Conservation (phyloP, 495 filamentous ascomycete species). For the Saxophila tyrrhenica region DNA sequence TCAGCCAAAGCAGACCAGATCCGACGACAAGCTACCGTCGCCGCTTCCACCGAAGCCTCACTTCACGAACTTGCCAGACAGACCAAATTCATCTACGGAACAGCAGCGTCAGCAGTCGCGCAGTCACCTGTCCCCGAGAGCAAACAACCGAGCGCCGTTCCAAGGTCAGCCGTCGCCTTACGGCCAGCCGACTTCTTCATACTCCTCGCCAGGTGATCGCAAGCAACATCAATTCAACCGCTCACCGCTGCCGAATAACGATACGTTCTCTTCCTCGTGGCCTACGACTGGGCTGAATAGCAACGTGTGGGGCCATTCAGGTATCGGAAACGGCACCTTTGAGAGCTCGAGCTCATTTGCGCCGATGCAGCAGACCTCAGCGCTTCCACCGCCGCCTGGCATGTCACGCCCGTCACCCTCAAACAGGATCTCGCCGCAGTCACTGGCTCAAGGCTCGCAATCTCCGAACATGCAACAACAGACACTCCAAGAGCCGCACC, state of each 20-base stretch:
- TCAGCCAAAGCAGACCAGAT: neutral
- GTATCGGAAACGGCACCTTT: slow-evolving; percentile 34
- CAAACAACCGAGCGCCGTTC: slow-evolving; percentile 4
- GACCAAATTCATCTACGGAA: neutral
- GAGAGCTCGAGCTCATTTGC: slow-evolving; percentile 21
- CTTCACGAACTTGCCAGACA: neutral
- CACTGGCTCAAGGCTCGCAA: slow-evolving; percentile 4
- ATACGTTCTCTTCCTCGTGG: slow-evolving; percentile 8
- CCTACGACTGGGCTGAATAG: slow-evolving; percentile 7
- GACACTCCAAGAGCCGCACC: slow-evolving; percentile 1
- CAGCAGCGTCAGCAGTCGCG: slow-evolving; percentile 1
- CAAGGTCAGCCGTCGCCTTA: slow-evolving; percentile 7
- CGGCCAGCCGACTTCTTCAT: slow-evolving; percentile 4
- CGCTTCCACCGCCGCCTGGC: slow-evolving; percentile 11
- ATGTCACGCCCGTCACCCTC: slow-evolving; percentile 3
- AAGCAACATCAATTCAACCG: slow-evolving; percentile 13
- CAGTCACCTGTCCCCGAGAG: slow-evolving; percentile 8
- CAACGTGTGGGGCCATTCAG: slow-evolving; percentile 33
- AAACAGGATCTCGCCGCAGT: slow-evolving; percentile 11
- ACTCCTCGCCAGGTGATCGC: slow-evolving; percentile 17
- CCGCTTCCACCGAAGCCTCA: slow-evolving; percentile 8
- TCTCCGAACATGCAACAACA: slow-evolving; percentile 10
- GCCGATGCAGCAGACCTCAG: slow-evolving; percentile 14
- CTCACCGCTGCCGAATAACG: slow-evolving; percentile 7
- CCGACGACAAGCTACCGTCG: slow-evolving; percentile 7